Evolutionary conservation across 495 filamentous ascomycete species (phyloP), one percentile per base, ranked within the genome.

Genomic region (Staphylotrichum longicolle): DNA sequence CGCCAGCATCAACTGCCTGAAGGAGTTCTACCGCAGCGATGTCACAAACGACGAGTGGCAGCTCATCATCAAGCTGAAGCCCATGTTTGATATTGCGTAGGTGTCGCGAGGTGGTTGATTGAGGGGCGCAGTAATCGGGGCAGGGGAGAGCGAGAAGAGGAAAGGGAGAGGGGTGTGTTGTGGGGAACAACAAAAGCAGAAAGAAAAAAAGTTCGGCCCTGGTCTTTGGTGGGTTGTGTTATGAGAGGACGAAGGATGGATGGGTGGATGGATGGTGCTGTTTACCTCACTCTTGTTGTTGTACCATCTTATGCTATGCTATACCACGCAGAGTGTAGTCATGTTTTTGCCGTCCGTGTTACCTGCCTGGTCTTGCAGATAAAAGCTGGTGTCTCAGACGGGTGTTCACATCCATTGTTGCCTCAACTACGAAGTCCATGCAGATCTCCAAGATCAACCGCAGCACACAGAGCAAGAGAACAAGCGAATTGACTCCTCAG

Each of bases 21-120:
- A 99, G 82, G 91, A 96, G 68, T 96, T 93, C 77, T 99, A 96
- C 78, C 81, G 92, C 47, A 75, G 86, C 54, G 94, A 98, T 42
- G 93, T 98, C 11, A 83, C 85, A 30, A 96, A 89, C 74, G 94
- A 99, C 42, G 94, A 99, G 75, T 98, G 95, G 94, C 79, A 78
- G 67, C 87, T 99, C 64, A 82, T 87, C 58, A 91, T 93, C 75
- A 94, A 95, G 81, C 82, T 98, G 72, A 98, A 98, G 84, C 83
- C 88, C 42, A 64, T 94, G 68, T 98, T 97, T 74, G 95, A 98
- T 77, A 90, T 98, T 73, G 37, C 50, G 2, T 75, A 63, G 62
- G 20, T 27, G 20, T 27, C 20, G 20, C 20, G 20, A 27, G 20
- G 20, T 27, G 20, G 37, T 8, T n/a, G 58, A 7, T 37, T n/a